These are phyloP conservation scores for Cornus florida DNA, from an alignment of 148 eudicot genomes.

Conservation along the genomic window DNA sequence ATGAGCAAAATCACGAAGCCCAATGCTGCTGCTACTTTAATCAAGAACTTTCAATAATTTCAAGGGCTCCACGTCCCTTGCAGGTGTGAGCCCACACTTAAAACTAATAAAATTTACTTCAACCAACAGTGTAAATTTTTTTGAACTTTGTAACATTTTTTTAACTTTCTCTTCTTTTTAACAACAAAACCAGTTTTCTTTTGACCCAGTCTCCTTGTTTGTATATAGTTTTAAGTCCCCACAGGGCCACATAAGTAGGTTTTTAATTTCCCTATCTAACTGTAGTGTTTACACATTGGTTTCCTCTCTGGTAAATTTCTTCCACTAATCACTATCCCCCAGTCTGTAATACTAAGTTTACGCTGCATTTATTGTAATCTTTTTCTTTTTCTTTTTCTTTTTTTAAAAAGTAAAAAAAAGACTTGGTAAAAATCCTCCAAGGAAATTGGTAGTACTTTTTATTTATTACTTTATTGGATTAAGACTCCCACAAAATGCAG, in stretches of 20 bases:
- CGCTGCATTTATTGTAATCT: too few species aligned
- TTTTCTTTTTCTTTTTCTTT: too few species aligned
- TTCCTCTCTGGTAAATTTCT: neutral
- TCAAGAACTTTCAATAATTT: neutral
- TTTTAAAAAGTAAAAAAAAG: too few species aligned
- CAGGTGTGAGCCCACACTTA: neutral
- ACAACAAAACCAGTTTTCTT: neutral
- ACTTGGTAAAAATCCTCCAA: too few species aligned
- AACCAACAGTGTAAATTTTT: neutral
- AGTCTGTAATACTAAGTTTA: too few species aligned
- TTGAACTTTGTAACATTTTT: neutral
- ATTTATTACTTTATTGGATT: too few species aligned
- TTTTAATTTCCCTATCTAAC: neutral
- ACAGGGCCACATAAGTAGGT: neutral
- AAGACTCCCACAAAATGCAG: neutral
- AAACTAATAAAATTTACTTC: neutral
- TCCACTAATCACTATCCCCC: neutral
- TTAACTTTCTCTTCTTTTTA: conserved; percentile 7
- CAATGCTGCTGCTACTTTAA: neutral
- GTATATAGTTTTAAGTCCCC: neutral
- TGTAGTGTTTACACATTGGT: neutral
- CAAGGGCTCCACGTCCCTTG: neutral
- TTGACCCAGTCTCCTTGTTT: conserved; percentile 5
- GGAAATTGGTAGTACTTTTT: too few species aligned
- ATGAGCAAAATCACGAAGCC: neutral